These are phyloP conservation scores for Clarireedia homoeocarpa DNA, from an alignment of 2,329 filamentous ascomycete species.

Conservation along the genomic window DNA sequence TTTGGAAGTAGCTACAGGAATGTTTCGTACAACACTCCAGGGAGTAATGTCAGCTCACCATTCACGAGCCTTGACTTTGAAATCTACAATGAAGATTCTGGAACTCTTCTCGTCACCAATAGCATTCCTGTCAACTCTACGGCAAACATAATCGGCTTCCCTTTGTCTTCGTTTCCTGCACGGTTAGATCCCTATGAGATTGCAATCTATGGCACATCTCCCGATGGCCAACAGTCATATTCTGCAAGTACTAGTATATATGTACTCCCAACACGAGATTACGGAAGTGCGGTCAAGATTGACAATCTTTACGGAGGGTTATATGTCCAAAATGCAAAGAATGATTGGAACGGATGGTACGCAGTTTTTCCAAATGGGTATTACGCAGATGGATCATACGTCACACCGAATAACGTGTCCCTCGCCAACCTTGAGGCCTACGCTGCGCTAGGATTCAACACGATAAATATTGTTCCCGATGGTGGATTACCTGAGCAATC, in stretches of 20 bases:
- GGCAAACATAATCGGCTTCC: constrained; percentile 31
- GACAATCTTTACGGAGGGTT: constrained; percentile 40
- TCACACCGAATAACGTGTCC: constrained; percentile 23
- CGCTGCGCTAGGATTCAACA: constrained; percentile 38
- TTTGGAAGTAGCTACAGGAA: constrained; percentile 31
- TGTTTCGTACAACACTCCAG: constrained; percentile 14
- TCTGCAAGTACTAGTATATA: constrained; percentile 32
- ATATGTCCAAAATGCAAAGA: constrained; percentile 31
- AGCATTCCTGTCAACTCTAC: constrained; percentile 32
- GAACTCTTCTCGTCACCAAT: constrained; percentile 22
- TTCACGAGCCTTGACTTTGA: constrained; percentile 20
- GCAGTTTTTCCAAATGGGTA: constrained; percentile 39
- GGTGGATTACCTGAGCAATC: constrained; percentile 32
- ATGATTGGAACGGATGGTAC: constrained; percentile 27
- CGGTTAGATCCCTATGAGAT: constrained; percentile 32
- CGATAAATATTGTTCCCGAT: constrained; percentile 34
- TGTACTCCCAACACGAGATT: constrained; percentile 35
- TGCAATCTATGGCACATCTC: constrained; percentile 28
- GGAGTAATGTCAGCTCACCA: constrained; percentile 11
- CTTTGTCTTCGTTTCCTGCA: constrained; percentile 27
- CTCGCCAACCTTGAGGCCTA: constrained; percentile 33
- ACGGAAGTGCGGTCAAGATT: constrained; percentile 38
- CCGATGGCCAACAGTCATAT: constrained; percentile 29
- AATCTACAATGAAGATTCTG: constrained; percentile 26
- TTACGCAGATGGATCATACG: constrained; percentile 30